Base-by-base conservation (phyloP, 192 early-diverging fungal species). In the Coemansia sp. region DNA sequence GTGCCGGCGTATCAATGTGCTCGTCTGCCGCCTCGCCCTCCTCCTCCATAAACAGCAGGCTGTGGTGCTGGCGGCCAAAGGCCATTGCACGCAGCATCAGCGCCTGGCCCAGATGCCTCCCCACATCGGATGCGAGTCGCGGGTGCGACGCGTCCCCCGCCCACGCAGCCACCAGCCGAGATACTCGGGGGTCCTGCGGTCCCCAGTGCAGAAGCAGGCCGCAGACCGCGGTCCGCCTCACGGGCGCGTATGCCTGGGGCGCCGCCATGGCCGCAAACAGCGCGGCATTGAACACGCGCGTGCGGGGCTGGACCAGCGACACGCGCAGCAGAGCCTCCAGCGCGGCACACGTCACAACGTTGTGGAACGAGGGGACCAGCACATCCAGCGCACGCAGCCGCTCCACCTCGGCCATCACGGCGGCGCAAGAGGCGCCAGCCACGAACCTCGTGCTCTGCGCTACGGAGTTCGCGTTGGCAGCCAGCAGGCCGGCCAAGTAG, bases 341-440 rank as follows among this genome's bases (percentile, higher is more conserved):
- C 53, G 92, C 93, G 7, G 85, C 79, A 8, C 87, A 82, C 0
- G 93, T 96, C 12, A 98, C 80, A 0, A 87, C 81, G 53, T 95
- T 96, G 57, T 92, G 91, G 66, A 88, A 91, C 0, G 92, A 90
- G 4, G 93, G 89, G n/a, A 90, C 87, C 24, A 94, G 71, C 72
- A 87, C 74, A 63, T 98, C 95, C 14, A 88, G 63, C 4, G 83
- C 86, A 3, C 91, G 80, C 63, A 91, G 87, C 7, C 93, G 82
- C 61, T 93, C 86, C 43, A 96, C 83, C 80, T 96, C 93, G 12
- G 21, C 55, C 56, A 82, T 54, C 44, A 68, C 60, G 21, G 62
- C 64, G 48, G 27, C 70, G 0, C 11, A 43, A 7, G 58, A 58
- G 1, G 61, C 56, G 22, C 10, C 22, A 14, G 56, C 21, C 3